Evolutionary conservation across 345 rosid species (phyloP).

Genomic region (Brassica carinata): DNA sequence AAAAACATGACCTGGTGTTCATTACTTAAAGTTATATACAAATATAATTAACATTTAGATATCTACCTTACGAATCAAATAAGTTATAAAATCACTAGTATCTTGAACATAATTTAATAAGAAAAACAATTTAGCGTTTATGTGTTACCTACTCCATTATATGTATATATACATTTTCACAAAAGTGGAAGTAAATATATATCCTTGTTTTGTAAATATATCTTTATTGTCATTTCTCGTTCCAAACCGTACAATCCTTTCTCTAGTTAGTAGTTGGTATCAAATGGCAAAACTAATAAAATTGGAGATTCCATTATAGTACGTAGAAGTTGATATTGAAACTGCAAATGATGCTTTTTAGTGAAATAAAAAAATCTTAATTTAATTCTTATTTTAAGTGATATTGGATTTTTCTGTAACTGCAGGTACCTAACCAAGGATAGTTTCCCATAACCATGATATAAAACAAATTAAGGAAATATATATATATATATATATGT

Average conservation of each 20-base stretch:
- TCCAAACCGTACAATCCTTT: neutral
- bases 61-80: neutral
- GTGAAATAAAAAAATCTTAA: neutral
- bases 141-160: neutral
- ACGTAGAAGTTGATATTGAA: neutral
- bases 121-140: neutral
- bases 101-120: neutral
- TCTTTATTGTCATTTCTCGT: neutral
- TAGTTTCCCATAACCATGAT: neutral
- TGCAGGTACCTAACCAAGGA: neutral
- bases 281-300: neutral
- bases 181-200: neutral
- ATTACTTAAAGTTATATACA: neutral
- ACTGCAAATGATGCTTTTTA: neutral
- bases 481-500: neutral
- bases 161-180: neutral
- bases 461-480: neutral
- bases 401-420: neutral
- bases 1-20: neutral
- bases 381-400: neutral
- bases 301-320: neutral
- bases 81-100: neutral
- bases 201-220: too few relatives aligned
- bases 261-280: neutral
- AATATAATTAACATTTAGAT: neutral